Evolutionary conservation across 2,329 filamentous ascomycete species (phyloP).

Genomic region (Sporothrix pseudoabietina): DNA sequence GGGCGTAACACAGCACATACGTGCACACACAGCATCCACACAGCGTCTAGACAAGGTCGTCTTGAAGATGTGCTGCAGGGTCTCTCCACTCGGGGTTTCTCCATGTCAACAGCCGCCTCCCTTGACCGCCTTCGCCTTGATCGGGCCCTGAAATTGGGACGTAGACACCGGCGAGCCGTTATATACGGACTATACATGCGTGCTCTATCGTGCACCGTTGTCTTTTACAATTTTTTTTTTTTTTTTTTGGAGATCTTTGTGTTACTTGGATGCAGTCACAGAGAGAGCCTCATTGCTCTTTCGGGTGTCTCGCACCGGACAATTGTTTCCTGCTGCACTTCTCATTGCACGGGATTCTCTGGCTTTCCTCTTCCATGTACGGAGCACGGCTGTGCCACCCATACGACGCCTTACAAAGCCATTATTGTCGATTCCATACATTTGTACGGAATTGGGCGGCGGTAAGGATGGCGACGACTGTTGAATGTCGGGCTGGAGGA

Average conservation of each 20-base stretch:
- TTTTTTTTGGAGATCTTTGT: neutral
- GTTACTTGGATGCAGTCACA: neutral
- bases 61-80: neutral
- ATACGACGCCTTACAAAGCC: neutral
- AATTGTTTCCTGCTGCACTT: slow-evolving; percentile 9
- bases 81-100: slow-evolving; percentile 17
- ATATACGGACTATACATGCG: neutral
- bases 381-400: neutral
- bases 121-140: slow-evolving; percentile 15
- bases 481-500: neutral
- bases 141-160: neutral
- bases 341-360: neutral
- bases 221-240: neutral
- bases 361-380: neutral
- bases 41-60: neutral
- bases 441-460: neutral
- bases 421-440: neutral
- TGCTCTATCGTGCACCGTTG: neutral
- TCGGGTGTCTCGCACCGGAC: neutral
- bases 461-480: neutral
- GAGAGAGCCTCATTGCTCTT: neutral
- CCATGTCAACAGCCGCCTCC: slow-evolving; percentile 8
- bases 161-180: neutral
- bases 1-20: neutral
- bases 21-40: neutral